Evolutionary conservation across 306 rosid species (phyloP), one percentile per base, ranked within the genome.

Genomic region (Adenanthera pavonina): DNA sequence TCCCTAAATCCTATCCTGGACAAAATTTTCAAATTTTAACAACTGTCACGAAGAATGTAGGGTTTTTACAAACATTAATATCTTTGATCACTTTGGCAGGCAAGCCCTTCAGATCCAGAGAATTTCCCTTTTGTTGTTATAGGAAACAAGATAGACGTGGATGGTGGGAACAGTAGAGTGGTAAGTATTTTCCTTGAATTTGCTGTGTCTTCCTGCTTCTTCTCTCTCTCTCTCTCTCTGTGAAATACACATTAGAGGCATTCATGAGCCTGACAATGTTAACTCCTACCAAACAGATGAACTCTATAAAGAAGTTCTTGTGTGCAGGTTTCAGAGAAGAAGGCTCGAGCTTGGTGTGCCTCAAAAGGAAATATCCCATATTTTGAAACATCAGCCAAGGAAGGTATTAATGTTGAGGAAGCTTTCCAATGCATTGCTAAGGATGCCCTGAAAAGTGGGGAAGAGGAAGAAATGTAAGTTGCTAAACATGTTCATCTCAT

Each of bases 281-380:
- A 38, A 61, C 34, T 25, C 17, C 65, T 60, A 51, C 53, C 17
- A 73, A 78, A 69, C 66, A 44, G 82, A 16, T 76, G 17, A 79
- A 76, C 79, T 46, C 44, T 62, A 57, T 17, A n/a, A 74, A 20
- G 51, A 72, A 48, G 48, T 80, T 43, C 78, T 69, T 76, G 44
- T 72, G 36, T 66, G 67, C 84, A 96, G 99, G 99, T 96, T 52
- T 92, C 99, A 0, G 98, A 92, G 85, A 96, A 93, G 88, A 96
- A 96, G 81, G 99, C 99, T 60, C 93, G 97, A 40, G 99, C 98
- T 59, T 96, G 99, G 99, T 96, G 99, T 91, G 98, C 98, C 72
- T 88, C 98, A 6, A 96, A 96, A 84, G 99, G 99, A 85, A 92
- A 93, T 84, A 96, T 96, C 81, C 99, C 97, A 30, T 96, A 96